These are phyloP conservation scores for Russula emetica DNA, from an alignment of 768 basidiomycete genomes.

Conservation along the genomic window DNA sequence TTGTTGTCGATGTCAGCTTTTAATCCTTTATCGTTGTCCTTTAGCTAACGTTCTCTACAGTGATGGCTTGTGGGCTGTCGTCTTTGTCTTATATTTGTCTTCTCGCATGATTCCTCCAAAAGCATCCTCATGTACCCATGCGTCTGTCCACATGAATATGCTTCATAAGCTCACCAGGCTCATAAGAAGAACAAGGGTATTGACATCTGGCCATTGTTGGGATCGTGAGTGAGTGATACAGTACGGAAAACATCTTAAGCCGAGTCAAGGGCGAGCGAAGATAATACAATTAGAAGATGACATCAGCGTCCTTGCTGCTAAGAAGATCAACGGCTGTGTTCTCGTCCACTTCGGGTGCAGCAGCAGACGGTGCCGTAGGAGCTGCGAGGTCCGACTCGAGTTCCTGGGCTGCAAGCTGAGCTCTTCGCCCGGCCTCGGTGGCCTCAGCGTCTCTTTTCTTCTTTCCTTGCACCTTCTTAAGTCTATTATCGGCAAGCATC, in stretches of 20 bases:
- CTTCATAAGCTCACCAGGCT: constrained; percentile 37
- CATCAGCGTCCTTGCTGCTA: constrained; percentile 83
- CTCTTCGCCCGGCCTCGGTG: constrained; percentile 30
- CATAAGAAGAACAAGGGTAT: neutral
- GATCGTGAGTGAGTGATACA: neutral
- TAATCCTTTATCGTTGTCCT: constrained; percentile 15
- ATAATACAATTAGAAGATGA: constrained; percentile 68
- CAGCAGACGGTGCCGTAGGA: neutral
- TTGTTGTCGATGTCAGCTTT: constrained; percentile 70
- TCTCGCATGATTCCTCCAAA: constrained; percentile 42
- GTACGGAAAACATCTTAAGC: constrained; percentile 5
- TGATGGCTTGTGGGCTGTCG: constrained; percentile 35
- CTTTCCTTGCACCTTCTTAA: constrained; percentile 97
- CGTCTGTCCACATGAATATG: constrained; percentile 53
- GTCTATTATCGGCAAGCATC: constrained; percentile 40
- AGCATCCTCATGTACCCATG: constrained; percentile 63
- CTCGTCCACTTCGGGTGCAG: constrained; percentile 29
- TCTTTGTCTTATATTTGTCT: constrained; percentile 31
- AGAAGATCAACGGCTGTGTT: constrained; percentile 56
- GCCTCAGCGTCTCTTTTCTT: constrained; percentile 74
- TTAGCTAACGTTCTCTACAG: constrained; percentile 32
- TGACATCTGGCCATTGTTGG: neutral
- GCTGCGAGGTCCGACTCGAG: constrained; percentile 16
- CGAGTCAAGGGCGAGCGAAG: constrained; percentile 12
- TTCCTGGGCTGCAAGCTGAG: constrained; percentile 17